These are phyloP conservation scores for Trametes hirsuta DNA, from an alignment of 1,284 basidiomycete genomes.

Conservation along the genomic window DNA sequence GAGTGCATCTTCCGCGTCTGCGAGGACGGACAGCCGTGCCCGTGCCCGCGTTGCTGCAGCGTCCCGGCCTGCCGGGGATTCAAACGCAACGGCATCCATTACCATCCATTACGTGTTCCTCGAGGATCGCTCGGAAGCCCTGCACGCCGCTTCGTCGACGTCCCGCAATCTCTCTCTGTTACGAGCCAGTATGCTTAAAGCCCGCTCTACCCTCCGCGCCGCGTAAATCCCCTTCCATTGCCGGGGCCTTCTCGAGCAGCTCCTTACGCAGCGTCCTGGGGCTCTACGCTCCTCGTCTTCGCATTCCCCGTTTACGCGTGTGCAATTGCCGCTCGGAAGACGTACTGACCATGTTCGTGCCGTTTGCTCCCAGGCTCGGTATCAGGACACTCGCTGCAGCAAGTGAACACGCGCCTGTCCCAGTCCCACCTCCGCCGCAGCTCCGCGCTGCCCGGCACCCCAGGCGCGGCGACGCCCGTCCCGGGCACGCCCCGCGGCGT, in stretches of 20 bases:
- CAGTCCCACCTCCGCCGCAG: constrained; percentile 21
- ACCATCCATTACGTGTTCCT: background rate
- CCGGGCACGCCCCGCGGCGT: constrained; percentile 37
- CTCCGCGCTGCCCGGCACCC: constrained; percentile 19
- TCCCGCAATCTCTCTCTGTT: background rate
- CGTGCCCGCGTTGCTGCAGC: background rate
- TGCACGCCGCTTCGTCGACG: background rate
- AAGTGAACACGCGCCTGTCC: constrained; percentile 31
- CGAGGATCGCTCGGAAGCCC: constrained; percentile 4
- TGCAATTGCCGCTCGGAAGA: background rate
- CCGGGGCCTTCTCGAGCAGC: background rate
- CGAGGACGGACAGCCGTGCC: background rate
- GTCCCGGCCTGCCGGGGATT: background rate
- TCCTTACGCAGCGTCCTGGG: background rate
- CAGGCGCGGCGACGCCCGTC: constrained; percentile 20
- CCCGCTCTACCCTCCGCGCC: constrained; percentile 1
- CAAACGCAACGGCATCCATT: background rate
- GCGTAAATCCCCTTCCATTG: constrained; percentile 16
- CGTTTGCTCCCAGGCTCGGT: constrained; percentile 28
- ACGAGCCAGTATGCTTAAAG: background rate
- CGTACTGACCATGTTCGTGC: background rate
- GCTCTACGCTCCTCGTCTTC: background rate
- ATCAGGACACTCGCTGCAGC: constrained; percentile 35
- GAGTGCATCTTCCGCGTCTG: background rate
- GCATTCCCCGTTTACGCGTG: background rate